These are phyloP conservation scores for Fusarium euwallaceae DNA, from an alignment of 2,329 filamentous ascomycete species.

Conservation along the genomic window DNA sequence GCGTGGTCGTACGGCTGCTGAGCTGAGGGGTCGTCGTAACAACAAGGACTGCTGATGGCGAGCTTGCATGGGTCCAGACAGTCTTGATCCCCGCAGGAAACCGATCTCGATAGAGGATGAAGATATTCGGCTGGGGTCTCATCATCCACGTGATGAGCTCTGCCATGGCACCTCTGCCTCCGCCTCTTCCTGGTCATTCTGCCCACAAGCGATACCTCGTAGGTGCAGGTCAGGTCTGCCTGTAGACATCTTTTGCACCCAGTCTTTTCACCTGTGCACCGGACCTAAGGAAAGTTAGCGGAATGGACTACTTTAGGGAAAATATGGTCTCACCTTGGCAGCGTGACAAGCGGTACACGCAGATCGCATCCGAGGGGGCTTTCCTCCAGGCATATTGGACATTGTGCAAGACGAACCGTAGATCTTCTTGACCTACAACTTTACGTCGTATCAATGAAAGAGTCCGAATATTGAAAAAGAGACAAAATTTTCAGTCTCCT, in stretches of 20 bases:
- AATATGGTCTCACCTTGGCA: conserved; percentile 4
- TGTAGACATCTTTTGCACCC: conserved; percentile 9
- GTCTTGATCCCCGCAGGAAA: neutral
- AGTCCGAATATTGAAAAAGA: neutral
- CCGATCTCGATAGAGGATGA: neutral
- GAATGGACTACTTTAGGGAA: no score
- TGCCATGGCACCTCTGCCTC: neutral
- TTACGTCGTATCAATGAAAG: neutral
- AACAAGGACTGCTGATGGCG: neutral
- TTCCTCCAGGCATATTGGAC: neutral
- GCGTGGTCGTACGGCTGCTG: neutral
- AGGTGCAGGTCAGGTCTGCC: neutral
- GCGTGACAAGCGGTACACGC: conserved; percentile 16
- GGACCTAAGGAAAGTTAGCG: neutral
- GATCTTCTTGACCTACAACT: neutral
- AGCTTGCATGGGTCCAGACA: conserved; percentile 2
- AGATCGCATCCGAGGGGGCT: conserved; percentile 13
- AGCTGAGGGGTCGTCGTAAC: neutral
- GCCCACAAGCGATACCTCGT: conserved; percentile 17
- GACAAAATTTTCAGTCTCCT: neutral
- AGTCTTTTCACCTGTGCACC: conserved; percentile 11
- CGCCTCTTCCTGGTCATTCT: conserved; percentile 16
- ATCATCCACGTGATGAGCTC: neutral
- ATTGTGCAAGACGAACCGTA: neutral
- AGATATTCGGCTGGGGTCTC: neutral